Evolutionary conservation across 768 basidiomycete genomes (phyloP), one percentile per base, ranked within the genome.

Genomic region (Boletus rubropictus): DNA sequence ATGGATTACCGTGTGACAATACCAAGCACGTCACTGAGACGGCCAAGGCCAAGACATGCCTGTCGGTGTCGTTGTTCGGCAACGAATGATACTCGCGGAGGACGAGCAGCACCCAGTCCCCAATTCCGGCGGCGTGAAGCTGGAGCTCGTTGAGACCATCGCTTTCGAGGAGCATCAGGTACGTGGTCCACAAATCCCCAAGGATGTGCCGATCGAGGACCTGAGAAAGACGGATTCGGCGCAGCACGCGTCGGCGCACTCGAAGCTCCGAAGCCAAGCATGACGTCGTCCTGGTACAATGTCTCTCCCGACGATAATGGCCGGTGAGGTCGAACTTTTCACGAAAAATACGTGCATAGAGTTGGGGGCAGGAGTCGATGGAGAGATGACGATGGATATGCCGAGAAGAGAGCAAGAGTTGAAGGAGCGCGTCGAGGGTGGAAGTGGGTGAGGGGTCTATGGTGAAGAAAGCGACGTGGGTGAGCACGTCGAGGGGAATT

Each of bases 91-190:
- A 48, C 39, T 61, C 52, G 40, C 51, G 47, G 50, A 68, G 53
- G 3, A 63, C 44, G 39, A 47, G 50, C 15, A 57, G 28, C 27
- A 62, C 48, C 59, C 60, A 67, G 31, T 61, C 40, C 11, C 70
- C 50, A 52, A 80, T 72, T 25, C 70, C 67, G 32, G 67, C 72
- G 17, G 60, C 52, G 14, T 59, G 56, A 9, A 83, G 69, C 21
- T 80, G 75, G 20, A 50, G 57, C 46, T 71, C 71, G 53, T 80
- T 82, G 41, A 69, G 59, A 3, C 68, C 69, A 31, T 72, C 71
- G 53, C 74, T 76, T 58, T 86, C 84, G 27, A 81, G 57, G n/a
- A 79, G 57, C 77, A 84, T 81, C 51, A 80, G 69, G 48, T 80
- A 70, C 6, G 74, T 74, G 7, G 75, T 75, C 74, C 79, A 81